These are phyloP conservation scores for Vigna angularis DNA, from an alignment of 306 rosid genomes.

Conservation along the genomic window DNA sequence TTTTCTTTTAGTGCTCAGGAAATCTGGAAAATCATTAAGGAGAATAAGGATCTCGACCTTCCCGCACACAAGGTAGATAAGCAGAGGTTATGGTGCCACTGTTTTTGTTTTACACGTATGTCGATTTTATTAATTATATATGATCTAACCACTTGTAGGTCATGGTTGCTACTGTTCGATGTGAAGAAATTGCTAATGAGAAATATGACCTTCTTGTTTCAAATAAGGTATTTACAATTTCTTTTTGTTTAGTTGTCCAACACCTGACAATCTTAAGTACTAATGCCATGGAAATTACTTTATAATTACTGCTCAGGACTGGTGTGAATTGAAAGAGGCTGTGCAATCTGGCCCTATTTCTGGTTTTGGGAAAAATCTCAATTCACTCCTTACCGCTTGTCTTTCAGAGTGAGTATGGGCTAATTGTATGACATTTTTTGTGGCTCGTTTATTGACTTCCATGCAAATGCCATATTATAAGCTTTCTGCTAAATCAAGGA, in stretches of 20 bases:
- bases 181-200: slow-evolving; percentile 92
- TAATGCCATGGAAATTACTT: slow-evolving; percentile 24
- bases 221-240: slow-evolving; percentile 62
- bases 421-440: slow-evolving; percentile 30
- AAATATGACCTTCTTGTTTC: slow-evolving; percentile 61
- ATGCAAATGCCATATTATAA: slow-evolving; percentile 15
- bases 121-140: slow-evolving; percentile 30
- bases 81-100: slow-evolving; percentile 12
- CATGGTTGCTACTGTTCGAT: slow-evolving; percentile 95
- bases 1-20: slow-evolving; percentile 88
- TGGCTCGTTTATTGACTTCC: slow-evolving; percentile 8
- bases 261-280: neutral
- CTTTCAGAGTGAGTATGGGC: slow-evolving; percentile 71
- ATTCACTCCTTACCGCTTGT: slow-evolving; percentile 56
- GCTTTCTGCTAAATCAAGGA: neutral
- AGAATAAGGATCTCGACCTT: slow-evolving; percentile 93
- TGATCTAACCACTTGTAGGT: slow-evolving; percentile 57
- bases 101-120: slow-evolving; percentile 34
- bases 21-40: slow-evolving; percentile 90
- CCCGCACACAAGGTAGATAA: slow-evolving; percentile 88
- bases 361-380: slow-evolving; percentile 81
- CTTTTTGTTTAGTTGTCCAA: slow-evolving; percentile 8
- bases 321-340: slow-evolving; percentile 71
- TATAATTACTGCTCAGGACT: slow-evolving; percentile 57
- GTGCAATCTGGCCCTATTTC: slow-evolving; percentile 60